Evolutionary conservation across 2,329 filamentous ascomycete species (phyloP), one percentile per base, ranked within the genome.

Genomic region (Alternaria sp.): DNA sequence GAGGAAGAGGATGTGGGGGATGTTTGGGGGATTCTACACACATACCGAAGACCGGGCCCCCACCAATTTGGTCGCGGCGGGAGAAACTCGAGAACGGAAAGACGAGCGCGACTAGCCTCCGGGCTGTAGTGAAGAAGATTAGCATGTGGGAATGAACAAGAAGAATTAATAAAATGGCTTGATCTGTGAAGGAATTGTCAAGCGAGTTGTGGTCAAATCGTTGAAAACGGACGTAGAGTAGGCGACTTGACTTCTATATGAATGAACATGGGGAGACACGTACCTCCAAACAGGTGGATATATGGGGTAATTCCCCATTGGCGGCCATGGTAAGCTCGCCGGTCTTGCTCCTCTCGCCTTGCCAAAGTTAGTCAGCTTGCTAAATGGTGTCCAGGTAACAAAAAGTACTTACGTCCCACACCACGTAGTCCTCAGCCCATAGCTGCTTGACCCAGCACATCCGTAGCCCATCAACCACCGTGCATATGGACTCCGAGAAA

Each of bases 21-120:
- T 69, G 17, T 56, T 69, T n/a, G 71, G 65, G 11, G 68, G 65
- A 8, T 63, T 75, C 34, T 75, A 71, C 49, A 72, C 71, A 63
- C 70, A 73, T 65, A 72, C 59, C 48, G 65, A 51, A 67, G 60
- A 53, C 9, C 50, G 56, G 65, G 44, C 9, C 21, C 23, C 44
- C 52, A 54, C 42, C 42, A 50, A 23, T 51, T 17, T 26, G 21
- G 54, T 51, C 33, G 50, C 29, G 42, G 28, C 13, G 39, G 53
- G 45, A 28, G 49, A 56, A 48, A 48, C 17, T 48, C 44, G 13
- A 48, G n/a, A 26, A 48, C 44, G 44, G 44, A 48, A 1, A 48
- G 44, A 14, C 33, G 21, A 13, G n/a, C 44, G 44, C 44, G 44
- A 48, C 21, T 48, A 48, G 44, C 31, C 44, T 10, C 4, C 1